phyloP scores from a whole-genome alignment of 306 rosid species.

The Dryas drummondii region DNA sequence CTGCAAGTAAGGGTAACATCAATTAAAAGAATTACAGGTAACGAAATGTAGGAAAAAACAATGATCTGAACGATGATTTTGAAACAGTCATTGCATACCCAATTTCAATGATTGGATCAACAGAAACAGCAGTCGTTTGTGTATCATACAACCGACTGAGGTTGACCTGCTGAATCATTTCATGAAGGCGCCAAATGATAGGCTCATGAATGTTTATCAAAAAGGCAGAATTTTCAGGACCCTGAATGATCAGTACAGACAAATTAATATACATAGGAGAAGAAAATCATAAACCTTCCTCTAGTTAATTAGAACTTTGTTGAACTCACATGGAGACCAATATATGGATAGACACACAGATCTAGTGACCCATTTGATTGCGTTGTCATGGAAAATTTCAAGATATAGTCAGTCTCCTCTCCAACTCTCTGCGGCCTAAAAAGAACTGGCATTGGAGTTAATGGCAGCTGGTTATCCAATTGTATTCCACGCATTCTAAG shows the following conservation, averaged over 20 bases:
- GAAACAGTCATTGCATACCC: slow-evolving; percentile 52
- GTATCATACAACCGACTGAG: slow-evolving; percentile 68
- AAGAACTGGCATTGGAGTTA: slow-evolving; percentile 94
- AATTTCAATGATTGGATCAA: slow-evolving; percentile 85
- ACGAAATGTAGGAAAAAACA: slow-evolving; percentile 22
- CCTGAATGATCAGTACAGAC: slow-evolving; percentile 51
- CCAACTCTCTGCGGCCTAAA: slow-evolving; percentile 86
- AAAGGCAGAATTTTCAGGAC: slow-evolving; percentile 81
- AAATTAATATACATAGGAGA: slow-evolving; percentile 15
- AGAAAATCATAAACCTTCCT: slow-evolving; percentile 11
- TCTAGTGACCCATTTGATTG: slow-evolving; percentile 90
- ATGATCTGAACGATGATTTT: slow-evolving; percentile 18
- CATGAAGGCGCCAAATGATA: slow-evolving; percentile 96
- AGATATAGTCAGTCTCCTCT: slow-evolving; percentile 71
- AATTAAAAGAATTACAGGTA: slow-evolving; percentile 25
- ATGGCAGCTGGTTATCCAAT: slow-evolving; percentile 93
- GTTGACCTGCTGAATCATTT: slow-evolving; percentile 88
- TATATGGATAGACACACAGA: slow-evolving; percentile 87
- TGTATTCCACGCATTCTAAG: slow-evolving; percentile 84
- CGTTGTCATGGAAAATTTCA: slow-evolving; percentile 81
- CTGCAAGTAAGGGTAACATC: slow-evolving; percentile 50
- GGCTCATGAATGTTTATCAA: slow-evolving; percentile 89
- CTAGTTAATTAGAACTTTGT: slow-evolving; percentile 19
- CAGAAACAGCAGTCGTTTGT: slow-evolving; percentile 87
- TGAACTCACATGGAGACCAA: slow-evolving; percentile 79